Evolutionary conservation across 2,329 filamentous ascomycete genomes (phyloP).

Genomic region (Aspergillus sp.): DNA sequence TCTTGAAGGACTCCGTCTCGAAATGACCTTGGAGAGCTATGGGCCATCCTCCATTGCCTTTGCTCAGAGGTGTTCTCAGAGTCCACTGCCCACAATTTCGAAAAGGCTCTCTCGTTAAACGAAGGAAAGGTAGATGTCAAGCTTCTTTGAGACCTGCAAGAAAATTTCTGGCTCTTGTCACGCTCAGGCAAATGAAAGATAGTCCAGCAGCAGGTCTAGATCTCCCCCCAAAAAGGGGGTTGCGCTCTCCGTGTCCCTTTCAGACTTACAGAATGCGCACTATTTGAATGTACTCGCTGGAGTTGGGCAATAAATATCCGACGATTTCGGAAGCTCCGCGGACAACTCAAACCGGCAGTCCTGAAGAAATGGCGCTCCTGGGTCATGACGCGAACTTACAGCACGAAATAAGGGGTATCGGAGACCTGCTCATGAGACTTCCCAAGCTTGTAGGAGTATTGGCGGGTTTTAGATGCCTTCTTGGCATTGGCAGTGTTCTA

Average conservation of each 20-base stretch:
- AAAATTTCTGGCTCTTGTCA: slow-evolving; percentile 48
- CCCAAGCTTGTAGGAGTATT: slow-evolving; percentile 32
- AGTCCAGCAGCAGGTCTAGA: slow-evolving; percentile 46
- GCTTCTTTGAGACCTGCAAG: slow-evolving; percentile 49
- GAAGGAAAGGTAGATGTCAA: slow-evolving; percentile 46
- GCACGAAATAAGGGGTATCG: slow-evolving; percentile 18
- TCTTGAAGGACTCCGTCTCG: slow-evolving; percentile 45
- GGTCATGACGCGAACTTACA: slow-evolving; percentile 16
- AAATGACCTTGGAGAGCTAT: slow-evolving; percentile 51
- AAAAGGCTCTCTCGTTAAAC: slow-evolving; percentile 49
- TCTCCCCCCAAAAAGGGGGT: slow-evolving; percentile 51
- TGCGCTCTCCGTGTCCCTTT: slow-evolving; percentile 50
- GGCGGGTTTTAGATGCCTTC: background rate
- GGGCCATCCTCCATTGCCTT: slow-evolving; percentile 51
- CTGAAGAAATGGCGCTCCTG: too few relatives aligned
- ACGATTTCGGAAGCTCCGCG: too few relatives aligned
- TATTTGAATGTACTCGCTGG: slow-evolving; percentile 51
- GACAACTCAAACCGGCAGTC: too few relatives aligned
- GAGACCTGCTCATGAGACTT: slow-evolving; percentile 49
- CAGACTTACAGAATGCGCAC: slow-evolving; percentile 51
- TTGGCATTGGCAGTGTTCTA: slow-evolving; percentile 34
- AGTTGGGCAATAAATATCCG: slow-evolving; percentile 12
- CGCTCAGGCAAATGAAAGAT: slow-evolving; percentile 52
- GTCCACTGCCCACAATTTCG: slow-evolving; percentile 45
- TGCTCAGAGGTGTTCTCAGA: slow-evolving; percentile 50